phyloP scores from a whole-genome alignment of 2,329 filamentous ascomycete species.

The Clonostachys sp. region DNA sequence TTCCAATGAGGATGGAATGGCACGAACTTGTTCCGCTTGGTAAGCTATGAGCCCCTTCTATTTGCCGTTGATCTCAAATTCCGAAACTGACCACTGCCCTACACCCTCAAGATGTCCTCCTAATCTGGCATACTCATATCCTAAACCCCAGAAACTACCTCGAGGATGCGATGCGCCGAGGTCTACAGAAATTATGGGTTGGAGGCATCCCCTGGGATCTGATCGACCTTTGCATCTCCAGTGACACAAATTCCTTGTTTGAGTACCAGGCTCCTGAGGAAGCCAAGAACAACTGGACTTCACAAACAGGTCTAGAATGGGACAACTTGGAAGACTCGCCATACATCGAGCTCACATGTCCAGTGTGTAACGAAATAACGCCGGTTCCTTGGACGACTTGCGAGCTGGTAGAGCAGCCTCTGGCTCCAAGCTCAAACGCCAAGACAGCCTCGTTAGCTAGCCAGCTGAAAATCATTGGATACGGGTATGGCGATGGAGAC shows the following conservation, averaged over 20 bases:
- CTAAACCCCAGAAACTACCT: constrained; percentile 20
- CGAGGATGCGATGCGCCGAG: constrained; percentile 3
- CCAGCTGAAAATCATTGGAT: neutral
- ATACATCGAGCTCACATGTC: neutral
- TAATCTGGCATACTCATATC: constrained; percentile 29
- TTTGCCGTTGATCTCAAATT: too few relatives aligned
- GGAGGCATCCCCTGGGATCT: neutral
- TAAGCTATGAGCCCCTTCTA: neutral
- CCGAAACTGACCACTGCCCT: neutral
- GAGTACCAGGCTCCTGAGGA: neutral
- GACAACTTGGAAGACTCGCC: neutral
- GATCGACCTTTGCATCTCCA: neutral
- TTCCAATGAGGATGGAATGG: neutral
- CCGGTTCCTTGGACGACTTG: neutral
- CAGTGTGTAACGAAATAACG: neutral
- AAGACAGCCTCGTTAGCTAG: neutral
- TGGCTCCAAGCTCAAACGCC: neutral
- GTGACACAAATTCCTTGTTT: neutral
- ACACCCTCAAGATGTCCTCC: constrained; percentile 19
- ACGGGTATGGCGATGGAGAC: neutral
- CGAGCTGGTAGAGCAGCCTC: neutral
- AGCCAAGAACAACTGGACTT: neutral
- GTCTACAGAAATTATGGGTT: neutral
- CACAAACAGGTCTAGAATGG: neutral
- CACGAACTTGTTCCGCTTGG: neutral